Evolutionary conservation across 352 stramenopile species (phyloP).

Genomic region (Pythium coloratum): DNA sequence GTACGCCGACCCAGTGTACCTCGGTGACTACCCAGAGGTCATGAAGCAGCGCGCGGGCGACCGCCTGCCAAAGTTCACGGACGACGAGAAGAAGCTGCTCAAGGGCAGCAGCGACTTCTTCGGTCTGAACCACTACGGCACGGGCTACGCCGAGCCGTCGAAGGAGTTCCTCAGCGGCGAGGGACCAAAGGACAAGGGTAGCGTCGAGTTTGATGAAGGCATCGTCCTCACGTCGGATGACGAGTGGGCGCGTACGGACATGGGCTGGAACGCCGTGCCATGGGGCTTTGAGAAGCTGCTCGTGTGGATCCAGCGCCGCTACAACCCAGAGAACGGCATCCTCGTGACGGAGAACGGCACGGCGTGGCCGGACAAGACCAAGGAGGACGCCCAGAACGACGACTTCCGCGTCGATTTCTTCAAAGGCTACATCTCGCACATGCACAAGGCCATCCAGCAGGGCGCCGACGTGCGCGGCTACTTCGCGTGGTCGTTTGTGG

Average conservation of each 20-base stretch:
- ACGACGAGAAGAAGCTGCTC: slow-evolving; percentile 73
- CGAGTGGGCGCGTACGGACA: slow-evolving; percentile 71
- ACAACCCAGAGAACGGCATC: slow-evolving; percentile 71
- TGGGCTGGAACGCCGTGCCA: slow-evolving; percentile 74
- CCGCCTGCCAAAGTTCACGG: slow-evolving; percentile 89
- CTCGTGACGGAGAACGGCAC: slow-evolving; percentile 93
- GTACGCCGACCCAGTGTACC: slow-evolving; percentile 91
- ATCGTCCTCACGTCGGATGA: slow-evolving; percentile 46
- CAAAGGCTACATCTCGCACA: slow-evolving; percentile 75
- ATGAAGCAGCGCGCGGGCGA: slow-evolving; percentile 86
- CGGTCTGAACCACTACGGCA: slow-evolving; percentile 94
- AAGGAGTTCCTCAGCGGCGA: slow-evolving; percentile 41
- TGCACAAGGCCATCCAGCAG: slow-evolving; percentile 50
- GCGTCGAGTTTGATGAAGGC: slow-evolving; percentile 45
- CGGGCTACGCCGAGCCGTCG: slow-evolving; percentile 45
- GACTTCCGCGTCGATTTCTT: slow-evolving; percentile 79
- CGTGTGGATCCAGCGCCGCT: slow-evolving; percentile 85
- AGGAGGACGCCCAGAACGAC: slow-evolving; percentile 75
- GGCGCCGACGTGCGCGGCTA: slow-evolving; percentile 75
- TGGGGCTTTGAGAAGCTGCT: slow-evolving; percentile 88
- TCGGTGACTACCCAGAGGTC: slow-evolving; percentile 91
- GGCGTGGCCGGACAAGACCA: slow-evolving; percentile 57
- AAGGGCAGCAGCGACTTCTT: slow-evolving; percentile 91
- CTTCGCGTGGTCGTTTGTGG: slow-evolving; percentile 91
- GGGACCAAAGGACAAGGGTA: slow-evolving; percentile 30